Conservation (phyloP, 768 basidiomycete genomes). For the Suillus ampliporus region DNA sequence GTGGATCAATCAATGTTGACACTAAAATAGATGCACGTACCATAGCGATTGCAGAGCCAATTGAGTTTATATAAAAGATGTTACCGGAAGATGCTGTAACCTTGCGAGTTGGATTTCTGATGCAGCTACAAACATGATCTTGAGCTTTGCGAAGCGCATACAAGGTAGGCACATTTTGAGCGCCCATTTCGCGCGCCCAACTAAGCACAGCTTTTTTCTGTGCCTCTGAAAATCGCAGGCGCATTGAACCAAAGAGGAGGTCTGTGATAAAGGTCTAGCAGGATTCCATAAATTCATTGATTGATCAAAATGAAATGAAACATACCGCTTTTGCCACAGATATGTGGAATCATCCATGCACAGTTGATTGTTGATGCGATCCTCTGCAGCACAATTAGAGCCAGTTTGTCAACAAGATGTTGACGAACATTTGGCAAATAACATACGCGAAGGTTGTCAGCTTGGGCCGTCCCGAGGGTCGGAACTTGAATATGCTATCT, state of each 20-base stretch:
- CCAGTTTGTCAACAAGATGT: no score
- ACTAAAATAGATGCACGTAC: constrained; percentile 12
- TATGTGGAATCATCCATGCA: background rate
- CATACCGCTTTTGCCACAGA: constrained; percentile 4
- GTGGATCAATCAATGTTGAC: no score
- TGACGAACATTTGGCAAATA: background rate
- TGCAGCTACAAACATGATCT: constrained; percentile 16
- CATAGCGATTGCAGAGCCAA: constrained; percentile 23
- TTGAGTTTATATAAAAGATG: constrained; percentile 35
- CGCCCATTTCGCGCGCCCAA: constrained; percentile 37
- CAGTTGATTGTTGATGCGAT: no score
- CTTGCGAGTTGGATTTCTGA: constrained; percentile 33
- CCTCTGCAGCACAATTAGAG: background rate
- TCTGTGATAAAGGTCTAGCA: constrained; percentile 37
- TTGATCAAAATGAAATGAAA: background rate
- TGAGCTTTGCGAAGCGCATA: constrained; percentile 28
- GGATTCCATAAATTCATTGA: constrained; percentile 2
- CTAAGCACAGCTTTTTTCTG: constrained; percentile 35
- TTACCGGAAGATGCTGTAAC: constrained; percentile 24
- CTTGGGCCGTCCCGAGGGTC: no score
- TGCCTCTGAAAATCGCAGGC: constrained; percentile 33
- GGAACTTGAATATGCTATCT: no score
- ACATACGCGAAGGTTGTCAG: no score
- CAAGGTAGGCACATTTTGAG: constrained; percentile 31
- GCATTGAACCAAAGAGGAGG: constrained; percentile 38